phyloP scores from a whole-genome alignment of 139 green algal species.

The Closterium sp. region DNA sequence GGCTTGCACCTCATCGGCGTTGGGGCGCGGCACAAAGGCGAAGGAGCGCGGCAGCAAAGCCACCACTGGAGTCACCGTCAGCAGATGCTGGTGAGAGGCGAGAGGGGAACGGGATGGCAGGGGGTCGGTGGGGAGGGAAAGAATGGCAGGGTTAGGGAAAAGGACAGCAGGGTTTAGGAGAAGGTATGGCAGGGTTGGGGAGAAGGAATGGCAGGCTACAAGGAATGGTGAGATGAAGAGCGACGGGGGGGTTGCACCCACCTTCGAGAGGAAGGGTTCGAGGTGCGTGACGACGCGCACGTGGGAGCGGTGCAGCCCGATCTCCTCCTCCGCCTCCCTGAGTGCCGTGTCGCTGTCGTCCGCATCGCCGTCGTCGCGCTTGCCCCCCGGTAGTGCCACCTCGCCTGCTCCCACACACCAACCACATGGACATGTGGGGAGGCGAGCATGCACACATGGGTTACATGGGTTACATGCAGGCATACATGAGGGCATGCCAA shows the following conservation, averaged over 20 bases:
- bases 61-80: conserved; percentile 46
- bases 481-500: background rate
- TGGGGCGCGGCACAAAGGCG: conserved; percentile 24
- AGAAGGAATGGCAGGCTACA: background rate
- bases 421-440: background rate
- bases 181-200: background rate
- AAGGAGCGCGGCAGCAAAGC: conserved; percentile 13
- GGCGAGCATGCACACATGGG: background rate
- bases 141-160: background rate
- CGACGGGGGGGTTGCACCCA: background rate
- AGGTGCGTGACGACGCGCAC: conserved; percentile 38
- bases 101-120: too few species aligned
- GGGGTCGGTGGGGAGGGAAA: background rate
- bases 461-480: background rate
- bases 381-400: conserved; percentile 45
- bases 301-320: conserved; percentile 23
- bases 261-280: conserved; percentile 48
- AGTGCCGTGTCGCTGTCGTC: conserved; percentile 46
- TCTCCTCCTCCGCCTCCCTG: conserved; percentile 46
- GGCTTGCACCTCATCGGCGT: conserved; percentile 36
- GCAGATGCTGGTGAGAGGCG: conserved; percentile 27
- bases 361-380: conserved; percentile 33
- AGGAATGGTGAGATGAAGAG: background rate
- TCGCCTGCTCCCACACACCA: conserved; percentile 18
- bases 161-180: background rate